phyloP scores from a whole-genome alignment of 805 yeast species.

The Yarrowia sp. region DNA sequence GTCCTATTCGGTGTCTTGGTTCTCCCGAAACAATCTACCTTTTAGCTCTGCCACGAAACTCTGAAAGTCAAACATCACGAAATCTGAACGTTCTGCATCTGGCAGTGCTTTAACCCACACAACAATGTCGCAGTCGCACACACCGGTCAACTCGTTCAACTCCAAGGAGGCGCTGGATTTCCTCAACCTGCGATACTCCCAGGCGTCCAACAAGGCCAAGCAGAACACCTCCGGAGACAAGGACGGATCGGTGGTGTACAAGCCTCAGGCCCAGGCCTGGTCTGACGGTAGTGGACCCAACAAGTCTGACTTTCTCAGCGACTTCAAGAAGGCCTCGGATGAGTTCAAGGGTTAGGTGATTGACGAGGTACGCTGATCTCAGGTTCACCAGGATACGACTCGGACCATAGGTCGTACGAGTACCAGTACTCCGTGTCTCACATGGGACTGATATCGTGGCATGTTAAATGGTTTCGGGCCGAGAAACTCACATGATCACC shows the following conservation, averaged over 20 bases:
- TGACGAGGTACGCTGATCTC: no score
- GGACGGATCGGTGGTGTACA: conserved; percentile 5
- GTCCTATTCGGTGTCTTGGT: neutral
- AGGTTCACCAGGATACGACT: no score
- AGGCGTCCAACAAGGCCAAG: conserved; percentile 15
- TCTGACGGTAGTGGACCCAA: neutral
- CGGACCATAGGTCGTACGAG: no score
- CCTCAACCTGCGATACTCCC: conserved; percentile 17
- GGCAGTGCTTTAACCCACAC: neutral
- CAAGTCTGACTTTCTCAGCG: conserved; percentile 15
- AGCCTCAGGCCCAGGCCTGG: conserved; percentile 21
- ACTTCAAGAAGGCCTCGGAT: conserved; percentile 14
- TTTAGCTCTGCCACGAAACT: neutral
- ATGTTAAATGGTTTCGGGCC: no score
- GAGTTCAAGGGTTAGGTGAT: neutral
- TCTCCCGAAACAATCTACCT: neutral
- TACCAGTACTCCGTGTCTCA: no score
- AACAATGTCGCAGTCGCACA: conserved; percentile 9
- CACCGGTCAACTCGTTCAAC: conserved; percentile 21
- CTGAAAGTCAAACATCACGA: neutral
- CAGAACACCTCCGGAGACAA: neutral
- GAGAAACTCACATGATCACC: no score
- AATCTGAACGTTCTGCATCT: neutral
- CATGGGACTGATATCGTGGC: no score
- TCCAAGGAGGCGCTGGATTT: conserved; percentile 15